Conservation (phyloP, 345 rosid species). For the Aurinia saxatilis region DNA sequence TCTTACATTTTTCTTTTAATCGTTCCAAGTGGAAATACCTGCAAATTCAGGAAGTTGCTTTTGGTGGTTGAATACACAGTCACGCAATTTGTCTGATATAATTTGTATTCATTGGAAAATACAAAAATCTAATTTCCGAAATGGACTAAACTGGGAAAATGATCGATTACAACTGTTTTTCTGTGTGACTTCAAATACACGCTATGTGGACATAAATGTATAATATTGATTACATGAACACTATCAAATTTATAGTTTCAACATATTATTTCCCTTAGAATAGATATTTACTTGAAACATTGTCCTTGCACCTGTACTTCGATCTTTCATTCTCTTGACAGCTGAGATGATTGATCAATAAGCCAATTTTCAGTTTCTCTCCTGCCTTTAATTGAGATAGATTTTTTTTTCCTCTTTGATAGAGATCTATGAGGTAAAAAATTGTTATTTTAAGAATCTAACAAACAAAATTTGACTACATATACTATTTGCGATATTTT, state of each 20-base stretch:
- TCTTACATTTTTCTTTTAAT: not conserved
- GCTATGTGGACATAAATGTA: no score
- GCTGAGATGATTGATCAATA: not conserved
- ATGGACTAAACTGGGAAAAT: not conserved
- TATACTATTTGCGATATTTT: no score
- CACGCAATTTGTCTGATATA: not conserved
- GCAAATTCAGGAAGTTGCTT: not conserved
- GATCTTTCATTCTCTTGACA: not conserved
- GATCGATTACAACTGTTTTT: not conserved
- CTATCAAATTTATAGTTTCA: not conserved
- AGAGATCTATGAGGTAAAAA: no score
- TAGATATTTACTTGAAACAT: no score
- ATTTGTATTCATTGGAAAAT: not conserved
- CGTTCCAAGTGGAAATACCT: not conserved
- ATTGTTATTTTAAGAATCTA: no score
- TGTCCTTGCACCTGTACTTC: not conserved
- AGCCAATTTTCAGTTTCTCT: not conserved
- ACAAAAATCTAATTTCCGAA: not conserved
- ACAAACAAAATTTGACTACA: no score
- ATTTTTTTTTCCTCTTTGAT: not conserved
- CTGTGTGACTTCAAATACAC: no score
- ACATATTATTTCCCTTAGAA: not conserved
- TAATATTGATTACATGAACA: no score
- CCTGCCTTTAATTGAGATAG: not conserved
- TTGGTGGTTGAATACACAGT: not conserved